Evolutionary conservation across 257 asterid genomes (phyloP), one percentile per base, ranked within the genome.

Genomic region (Prunella vulgaris): DNA sequence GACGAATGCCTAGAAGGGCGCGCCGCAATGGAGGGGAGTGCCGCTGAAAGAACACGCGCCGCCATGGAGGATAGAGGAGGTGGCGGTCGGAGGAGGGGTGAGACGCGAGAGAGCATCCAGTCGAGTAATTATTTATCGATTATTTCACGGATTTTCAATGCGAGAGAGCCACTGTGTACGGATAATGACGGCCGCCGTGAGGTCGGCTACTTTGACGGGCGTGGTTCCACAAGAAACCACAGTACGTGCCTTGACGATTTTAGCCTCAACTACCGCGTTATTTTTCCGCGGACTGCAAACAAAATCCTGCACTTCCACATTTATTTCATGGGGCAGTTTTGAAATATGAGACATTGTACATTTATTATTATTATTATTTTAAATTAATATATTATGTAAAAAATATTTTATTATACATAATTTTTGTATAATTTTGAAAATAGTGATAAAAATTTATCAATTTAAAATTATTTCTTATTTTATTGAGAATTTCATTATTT

Each of bases 41-140:
- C 73, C 70, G 83, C 91, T 22, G 89, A 66, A 27, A 89, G 44
- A 17, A 77, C 82, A 84, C 92, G 96, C 88, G 87, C 93, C 84
- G 91, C 87, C 96, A 90, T 90, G 57, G 75, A 17, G 32, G 86
- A 72, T 20, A 72, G 72, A 60, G 74, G 82, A 33, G 71, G 77
- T 71, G 76, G 68, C 30, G 77, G 35, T 57, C 85, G 84, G 85
- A 82, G 79, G 81, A 90, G 76, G 35, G 79, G 81, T 22, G 85
- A 74, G 49, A 84, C 20, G 79, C 87, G 90, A 74, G 86, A 80
- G 46, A 88, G 77, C 95, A 91, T 91, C 76, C 90, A 76, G 75
- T 48, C 68, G 68, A 18, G n/a, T n/a, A n/a, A n/a, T n/a, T n/a
- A n/a, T n/a, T n/a, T n/a, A 49, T 42, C 40, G 24, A 3, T 27